Conservation (phyloP, 1,284 basidiomycete genomes). For the Schizopora paradoxa region DNA sequence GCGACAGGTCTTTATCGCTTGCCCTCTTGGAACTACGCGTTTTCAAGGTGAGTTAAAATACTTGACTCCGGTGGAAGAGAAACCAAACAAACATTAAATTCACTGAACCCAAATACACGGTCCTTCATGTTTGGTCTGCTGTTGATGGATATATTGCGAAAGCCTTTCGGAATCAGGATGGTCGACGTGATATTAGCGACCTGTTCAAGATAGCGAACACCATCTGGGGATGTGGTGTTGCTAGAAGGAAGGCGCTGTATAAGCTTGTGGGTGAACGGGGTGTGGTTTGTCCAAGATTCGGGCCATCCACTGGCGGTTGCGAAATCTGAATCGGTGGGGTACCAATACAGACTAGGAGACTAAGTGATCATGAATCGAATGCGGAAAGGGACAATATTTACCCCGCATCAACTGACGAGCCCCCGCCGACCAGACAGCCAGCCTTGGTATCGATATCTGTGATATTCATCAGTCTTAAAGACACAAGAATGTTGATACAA, state of each 20-base stretch:
- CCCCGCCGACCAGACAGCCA: conserved; percentile 58
- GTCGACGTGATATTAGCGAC: conserved; percentile 38
- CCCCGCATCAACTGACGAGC: conserved; percentile 60
- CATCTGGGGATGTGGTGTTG: conserved; percentile 54
- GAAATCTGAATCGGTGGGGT: conserved; percentile 49
- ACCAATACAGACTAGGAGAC: conserved; percentile 47
- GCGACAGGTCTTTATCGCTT: conserved; percentile 55
- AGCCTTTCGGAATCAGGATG: conserved; percentile 45
- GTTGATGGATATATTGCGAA: conserved; percentile 49
- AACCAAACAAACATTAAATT: conserved; percentile 41
- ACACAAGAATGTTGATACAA: not conserved
- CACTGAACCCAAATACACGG: conserved; percentile 52
- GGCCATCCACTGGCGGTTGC: conserved; percentile 49
- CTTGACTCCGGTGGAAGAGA: not conserved
- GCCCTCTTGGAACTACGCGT: conserved; percentile 46
- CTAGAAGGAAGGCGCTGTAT: conserved; percentile 49
- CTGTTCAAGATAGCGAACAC: conserved; percentile 54
- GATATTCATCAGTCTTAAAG: not conserved
- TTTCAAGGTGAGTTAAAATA: not conserved
- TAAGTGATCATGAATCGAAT: conserved; percentile 6
- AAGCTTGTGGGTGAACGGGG: conserved; percentile 44
- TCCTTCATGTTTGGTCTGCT: conserved; percentile 50
- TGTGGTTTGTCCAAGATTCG: conserved; percentile 45
- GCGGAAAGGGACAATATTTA: conserved; percentile 29
- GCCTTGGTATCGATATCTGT: conserved; percentile 55